Evolutionary conservation across 2,329 filamentous ascomycete species (phyloP), one percentile per base, ranked within the genome.

Genomic region (Daldinia sp.): DNA sequence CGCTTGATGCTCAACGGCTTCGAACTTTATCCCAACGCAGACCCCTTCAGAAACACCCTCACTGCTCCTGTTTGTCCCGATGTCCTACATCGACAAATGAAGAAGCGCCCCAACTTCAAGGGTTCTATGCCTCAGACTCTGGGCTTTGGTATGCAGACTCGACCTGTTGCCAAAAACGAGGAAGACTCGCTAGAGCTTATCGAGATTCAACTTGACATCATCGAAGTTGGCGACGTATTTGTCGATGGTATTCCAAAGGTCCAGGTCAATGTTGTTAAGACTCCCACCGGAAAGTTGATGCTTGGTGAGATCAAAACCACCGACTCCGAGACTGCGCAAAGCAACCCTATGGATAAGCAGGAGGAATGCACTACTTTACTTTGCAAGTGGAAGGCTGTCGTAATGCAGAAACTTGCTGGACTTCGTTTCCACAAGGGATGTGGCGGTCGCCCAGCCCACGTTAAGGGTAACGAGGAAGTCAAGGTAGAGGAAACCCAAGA

Each of bases 191-290:
- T 89, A 48, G 82, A 86, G 65, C 77, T 90, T 2, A 77, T 90
- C 59, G 78, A 81, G 41, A 74, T 91, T 64, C 82, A 87, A 69
- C 79, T 92, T 41, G 83, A 88, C 70, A 84, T 92, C 68, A 83
- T 89, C 66, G 85, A 89, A 76, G 85, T 92, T 28, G 87, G 87
- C 64, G 79, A 83, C 60, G 80, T 82, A 48, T 88, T 89, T 65
- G 78, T 91, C 61, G 80, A 86, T 50, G 83, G 80, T 26, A 81
- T 90, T 26, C 85, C 87, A 41, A 80, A 81, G 30, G 82, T 93
- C 64, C 84, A 86, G 51, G 81, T 92, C 51, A 87, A 86, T 72
- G 81, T 93, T 18, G 82, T 93, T 77, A 87, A 89, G 81, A 87
- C 86, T 0, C 82, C 84, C 3, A 79, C 79, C 15, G 85, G 84